Evolutionary conservation across 495 filamentous ascomycete species (phyloP), one percentile per base, ranked within the genome.

Genomic region (Talaromyces borbonicus): DNA sequence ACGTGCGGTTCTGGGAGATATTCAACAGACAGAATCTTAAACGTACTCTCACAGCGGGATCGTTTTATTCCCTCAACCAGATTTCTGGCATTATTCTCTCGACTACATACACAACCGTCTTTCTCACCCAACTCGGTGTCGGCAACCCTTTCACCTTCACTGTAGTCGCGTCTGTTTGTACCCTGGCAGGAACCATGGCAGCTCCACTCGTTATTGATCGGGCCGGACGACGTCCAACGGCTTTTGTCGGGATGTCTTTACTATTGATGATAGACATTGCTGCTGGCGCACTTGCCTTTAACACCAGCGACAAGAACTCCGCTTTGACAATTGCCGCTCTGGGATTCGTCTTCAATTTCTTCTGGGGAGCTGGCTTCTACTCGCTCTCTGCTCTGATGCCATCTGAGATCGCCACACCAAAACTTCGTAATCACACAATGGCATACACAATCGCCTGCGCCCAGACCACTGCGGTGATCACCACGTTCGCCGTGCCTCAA

Each of bases 351-450:
- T 62, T 66, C 49, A 66, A 66, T 23, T 65, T 66, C 46, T 66
- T 66, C 47, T 66, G 62, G 58, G 60, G 60, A 2, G 61, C 58
- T 5, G 63, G 60, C 1, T 66, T 66, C 46, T 58, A 48, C 46
- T 62, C 62, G 0, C 38, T 66, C 9, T 62, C 59, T 8, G 56
- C 48, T 18, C 35, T 67, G 35, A 63, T 67, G 58, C 64, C 64
- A 2, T 57, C 64, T 2, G 64, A 67, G 39, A 65, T 65, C 14
- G 64, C 64, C 5, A 67, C 62, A 5, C 60, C 64, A n/a, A 67
- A 62, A 33, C 55, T 67, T 6, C 64, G 62, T 24, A 60, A 65
- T 47, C 56, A 60, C 32, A 65, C 60, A 29, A 65, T 67, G 64
- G 59, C 64, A 1, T 65, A 67, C 44, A 67, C 64, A 1, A 56